Conservation (phyloP, 2,329 filamentous ascomycete species). For the Fusarium keratoplasticum region DNA sequence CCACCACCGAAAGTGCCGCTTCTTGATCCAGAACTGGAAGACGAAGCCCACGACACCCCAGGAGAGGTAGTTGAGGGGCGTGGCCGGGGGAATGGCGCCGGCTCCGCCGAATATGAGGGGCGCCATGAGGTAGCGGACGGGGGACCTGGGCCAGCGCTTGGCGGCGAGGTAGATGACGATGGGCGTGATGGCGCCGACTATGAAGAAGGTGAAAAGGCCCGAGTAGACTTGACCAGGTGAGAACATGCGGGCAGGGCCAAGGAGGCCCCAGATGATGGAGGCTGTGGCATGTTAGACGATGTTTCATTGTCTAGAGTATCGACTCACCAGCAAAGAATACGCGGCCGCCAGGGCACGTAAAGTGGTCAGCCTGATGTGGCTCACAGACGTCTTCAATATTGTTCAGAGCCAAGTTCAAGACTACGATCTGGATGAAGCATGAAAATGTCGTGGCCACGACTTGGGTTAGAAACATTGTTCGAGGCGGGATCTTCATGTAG, state of each 20-base stretch:
- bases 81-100: constrained; percentile 71
- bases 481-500: constrained; percentile 78
- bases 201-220: constrained; percentile 70
- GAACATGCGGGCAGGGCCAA: constrained; percentile 73
- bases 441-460: constrained; percentile 74
- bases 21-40: constrained; percentile 77
- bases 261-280: constrained; percentile 75
- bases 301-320: not conserved
- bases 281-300: constrained; percentile 49
- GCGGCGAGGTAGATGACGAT: constrained; percentile 63
- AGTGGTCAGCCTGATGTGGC: constrained; percentile 65
- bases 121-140: constrained; percentile 66
- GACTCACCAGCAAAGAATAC: constrained; percentile 71
- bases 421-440: constrained; percentile 73
- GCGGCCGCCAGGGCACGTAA: constrained; percentile 72
- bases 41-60: constrained; percentile 78
- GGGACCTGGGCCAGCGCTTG: constrained; percentile 63
- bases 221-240: constrained; percentile 72
- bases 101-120: constrained; percentile 73
- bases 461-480: constrained; percentile 75
- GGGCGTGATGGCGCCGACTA: constrained; percentile 65
- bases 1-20: constrained; percentile 76
- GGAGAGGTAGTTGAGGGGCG: constrained; percentile 79
- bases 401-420: constrained; percentile 70
- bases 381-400: constrained; percentile 75